These are phyloP conservation scores for Aspergillus baeticus DNA, from an alignment of 495 filamentous ascomycete species.

Conservation along the genomic window DNA sequence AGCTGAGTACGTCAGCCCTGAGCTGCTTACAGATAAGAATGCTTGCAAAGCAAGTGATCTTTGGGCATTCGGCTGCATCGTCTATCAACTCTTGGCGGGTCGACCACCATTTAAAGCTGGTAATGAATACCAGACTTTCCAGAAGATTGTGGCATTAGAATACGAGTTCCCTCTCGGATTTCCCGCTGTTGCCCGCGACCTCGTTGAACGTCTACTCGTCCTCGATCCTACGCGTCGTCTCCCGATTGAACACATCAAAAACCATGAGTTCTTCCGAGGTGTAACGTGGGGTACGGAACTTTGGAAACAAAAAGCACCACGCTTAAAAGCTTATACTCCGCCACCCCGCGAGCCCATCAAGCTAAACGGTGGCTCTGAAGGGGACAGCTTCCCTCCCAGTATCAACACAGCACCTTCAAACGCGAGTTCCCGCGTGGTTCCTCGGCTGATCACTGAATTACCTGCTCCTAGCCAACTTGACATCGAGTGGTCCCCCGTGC, in stretches of 20 bases:
- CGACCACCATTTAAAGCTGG: constrained; percentile 94
- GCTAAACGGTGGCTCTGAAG: constrained; percentile 60
- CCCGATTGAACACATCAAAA: constrained; percentile 96
- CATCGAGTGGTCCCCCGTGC: constrained; percentile 97
- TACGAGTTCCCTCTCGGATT: constrained; percentile 94
- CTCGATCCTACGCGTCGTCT: constrained; percentile 83
- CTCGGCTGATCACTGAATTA: constrained; percentile 89
- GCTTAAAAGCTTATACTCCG: constrained; percentile 82
- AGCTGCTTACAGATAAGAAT: constrained; percentile 91
- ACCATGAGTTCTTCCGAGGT: constrained; percentile 95
- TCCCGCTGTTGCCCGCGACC: constrained; percentile 80
- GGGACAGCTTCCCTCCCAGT: constrained; percentile 46
- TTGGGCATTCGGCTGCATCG: constrained; percentile 99
- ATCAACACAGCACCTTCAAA: constrained; percentile 49
- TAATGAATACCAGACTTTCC: constrained; percentile 98
- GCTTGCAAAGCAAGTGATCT: constrained; percentile 97
- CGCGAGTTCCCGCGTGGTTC: constrained; percentile 57
- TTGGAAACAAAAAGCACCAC: constrained; percentile 90
- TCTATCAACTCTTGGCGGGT: constrained; percentile 92
- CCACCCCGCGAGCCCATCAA: constrained; percentile 80
- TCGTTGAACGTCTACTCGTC: constrained; percentile 89
- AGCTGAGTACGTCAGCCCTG: constrained; percentile 97
- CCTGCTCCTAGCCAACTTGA: constrained; percentile 95
- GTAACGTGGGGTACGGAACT: constrained; percentile 79
- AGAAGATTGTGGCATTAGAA: constrained; percentile 92